A percentile compares a stretch with the other conserved stretches of the same genome.
These are phyloP conservation scores for Trametes punicea DNA, from an alignment of 768 basidiomycete genomes.

Conservation along the genomic window DNA sequence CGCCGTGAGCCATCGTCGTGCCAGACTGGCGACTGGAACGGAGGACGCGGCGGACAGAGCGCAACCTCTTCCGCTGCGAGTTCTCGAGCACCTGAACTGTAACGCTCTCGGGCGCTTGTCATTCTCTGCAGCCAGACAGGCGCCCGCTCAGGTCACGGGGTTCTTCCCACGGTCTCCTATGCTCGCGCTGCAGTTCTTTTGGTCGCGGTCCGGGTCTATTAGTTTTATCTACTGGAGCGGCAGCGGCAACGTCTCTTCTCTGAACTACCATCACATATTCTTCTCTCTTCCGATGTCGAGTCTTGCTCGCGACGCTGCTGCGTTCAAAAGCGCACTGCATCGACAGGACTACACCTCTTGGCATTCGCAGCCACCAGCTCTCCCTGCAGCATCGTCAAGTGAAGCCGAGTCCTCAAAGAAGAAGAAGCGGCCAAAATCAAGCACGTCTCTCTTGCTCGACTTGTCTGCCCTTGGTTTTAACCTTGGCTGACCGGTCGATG, in stretches of 20 bases:
- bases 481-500: slow-evolving; percentile 20
- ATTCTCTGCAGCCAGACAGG: no score
- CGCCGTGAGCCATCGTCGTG: slow-evolving; percentile 27
- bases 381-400: slow-evolving; percentile 35
- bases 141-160: neutral
- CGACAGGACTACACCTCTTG: slow-evolving; percentile 71
- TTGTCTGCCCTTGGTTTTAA: slow-evolving; percentile 21
- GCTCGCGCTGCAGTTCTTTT: neutral
- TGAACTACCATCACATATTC: no score
- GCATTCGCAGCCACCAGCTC: slow-evolving; percentile 61
- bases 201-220: no score
- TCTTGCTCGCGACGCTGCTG: slow-evolving; percentile 65
- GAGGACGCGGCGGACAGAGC: neutral
- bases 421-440: slow-evolving; percentile 61
- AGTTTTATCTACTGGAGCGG: no score
- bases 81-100: no score
- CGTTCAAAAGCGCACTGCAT: slow-evolving; percentile 63
- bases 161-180: neutral
- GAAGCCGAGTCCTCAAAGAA: slow-evolving; percentile 50
- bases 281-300: slow-evolving; percentile 48
- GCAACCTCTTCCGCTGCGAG: neutral
- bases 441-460: slow-evolving; percentile 37
- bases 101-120: neutral
- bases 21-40: slow-evolving; percentile 18
- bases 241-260: no score